Percentiles rank a stretch among this genome's conserved stretches.
phyloP scores from a whole-genome alignment of 2,329 filamentous ascomycete species.

The Colletotrichum sp. region DNA sequence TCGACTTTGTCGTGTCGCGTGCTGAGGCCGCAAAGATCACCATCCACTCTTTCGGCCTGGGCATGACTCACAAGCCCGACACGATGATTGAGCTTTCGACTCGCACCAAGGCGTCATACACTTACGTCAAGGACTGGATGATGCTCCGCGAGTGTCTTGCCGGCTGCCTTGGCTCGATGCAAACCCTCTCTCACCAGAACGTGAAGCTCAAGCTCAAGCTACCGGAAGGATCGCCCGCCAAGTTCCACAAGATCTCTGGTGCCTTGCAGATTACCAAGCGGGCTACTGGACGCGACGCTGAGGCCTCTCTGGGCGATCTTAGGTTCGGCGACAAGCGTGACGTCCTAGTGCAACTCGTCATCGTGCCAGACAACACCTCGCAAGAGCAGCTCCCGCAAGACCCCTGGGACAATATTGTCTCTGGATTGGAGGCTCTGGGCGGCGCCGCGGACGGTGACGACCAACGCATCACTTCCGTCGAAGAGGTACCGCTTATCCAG shows the following conservation, averaged over 20 bases:
- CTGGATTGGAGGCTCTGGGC: slow-evolving; percentile 89
- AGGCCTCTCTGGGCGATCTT: slow-evolving; percentile 89
- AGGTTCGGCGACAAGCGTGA: slow-evolving; percentile 95
- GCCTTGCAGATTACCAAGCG: slow-evolving; percentile 96
- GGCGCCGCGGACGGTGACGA: slow-evolving; percentile 88
- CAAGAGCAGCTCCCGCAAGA: slow-evolving; percentile 91
- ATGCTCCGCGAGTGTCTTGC: slow-evolving; percentile 97
- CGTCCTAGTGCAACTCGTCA: slow-evolving; percentile 91
- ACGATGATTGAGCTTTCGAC: slow-evolving; percentile 98
- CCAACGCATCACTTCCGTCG: slow-evolving; percentile 81
- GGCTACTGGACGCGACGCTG: slow-evolving; percentile 91
- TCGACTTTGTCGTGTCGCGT: slow-evolving; percentile 95
- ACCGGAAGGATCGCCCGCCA: slow-evolving; percentile 94
- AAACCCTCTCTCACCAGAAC: slow-evolving; percentile 97
- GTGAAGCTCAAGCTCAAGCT: slow-evolving; percentile 93
- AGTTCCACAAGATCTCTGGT: slow-evolving; percentile 98
- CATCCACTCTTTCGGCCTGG: slow-evolving; percentile 95
- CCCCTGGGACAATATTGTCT: slow-evolving; percentile 96
- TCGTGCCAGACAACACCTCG: slow-evolving; percentile 81
- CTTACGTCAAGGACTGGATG: slow-evolving; percentile 99
- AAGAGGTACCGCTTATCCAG: slow-evolving; percentile 94
- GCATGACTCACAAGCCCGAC: slow-evolving; percentile 96
- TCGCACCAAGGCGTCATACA: slow-evolving; percentile 94
- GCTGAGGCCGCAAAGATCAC: slow-evolving; percentile 97
- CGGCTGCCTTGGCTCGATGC: slow-evolving; percentile 88